Conservation (phyloP, 352 stramenopile genomes). For the Globisporangium paddicum region DNA sequence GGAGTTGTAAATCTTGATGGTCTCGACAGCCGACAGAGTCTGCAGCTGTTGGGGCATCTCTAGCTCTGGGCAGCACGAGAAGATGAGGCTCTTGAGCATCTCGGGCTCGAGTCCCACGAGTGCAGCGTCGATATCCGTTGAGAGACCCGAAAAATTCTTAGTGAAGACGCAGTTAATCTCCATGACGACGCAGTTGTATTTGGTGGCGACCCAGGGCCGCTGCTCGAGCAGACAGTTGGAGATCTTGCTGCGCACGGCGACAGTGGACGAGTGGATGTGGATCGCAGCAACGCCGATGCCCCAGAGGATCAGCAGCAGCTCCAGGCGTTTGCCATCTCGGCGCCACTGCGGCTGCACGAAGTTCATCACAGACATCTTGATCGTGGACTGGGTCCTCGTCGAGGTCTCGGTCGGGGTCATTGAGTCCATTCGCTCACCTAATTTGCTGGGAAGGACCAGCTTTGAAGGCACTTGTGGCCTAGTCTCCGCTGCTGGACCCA, state of each 20-base stretch:
- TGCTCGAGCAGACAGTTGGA: slow-evolving; percentile 2
- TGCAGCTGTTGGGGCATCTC: slow-evolving; percentile 1
- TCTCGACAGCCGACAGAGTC: neutral
- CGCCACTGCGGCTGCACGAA: slow-evolving; percentile 3
- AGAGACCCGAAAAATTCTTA: neutral
- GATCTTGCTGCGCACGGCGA: neutral
- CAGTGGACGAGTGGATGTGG: neutral
- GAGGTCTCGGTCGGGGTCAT: neutral
- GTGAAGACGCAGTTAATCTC: slow-evolving; percentile 4
- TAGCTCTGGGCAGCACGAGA: slow-evolving; percentile 5
- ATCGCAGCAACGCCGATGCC: neutral
- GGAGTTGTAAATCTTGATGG: slow-evolving; percentile 6
- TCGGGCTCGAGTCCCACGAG: neutral
- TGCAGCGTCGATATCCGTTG: neutral
- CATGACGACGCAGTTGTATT: slow-evolving; percentile 8
- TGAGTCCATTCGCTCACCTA: neutral
- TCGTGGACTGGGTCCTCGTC: neutral
- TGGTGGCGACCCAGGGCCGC: slow-evolving; percentile 1
- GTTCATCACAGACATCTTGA: neutral
- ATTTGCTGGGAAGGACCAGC: neutral
- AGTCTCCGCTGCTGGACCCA: neutral
- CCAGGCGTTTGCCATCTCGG: neutral
- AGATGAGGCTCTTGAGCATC: slow-evolving; percentile 3
- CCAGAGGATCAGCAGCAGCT: slow-evolving; percentile 4
- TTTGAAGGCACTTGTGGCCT: neutral